phyloP scores from a whole-genome alignment of 208 protist species.

The Crithidia sp. region DNA sequence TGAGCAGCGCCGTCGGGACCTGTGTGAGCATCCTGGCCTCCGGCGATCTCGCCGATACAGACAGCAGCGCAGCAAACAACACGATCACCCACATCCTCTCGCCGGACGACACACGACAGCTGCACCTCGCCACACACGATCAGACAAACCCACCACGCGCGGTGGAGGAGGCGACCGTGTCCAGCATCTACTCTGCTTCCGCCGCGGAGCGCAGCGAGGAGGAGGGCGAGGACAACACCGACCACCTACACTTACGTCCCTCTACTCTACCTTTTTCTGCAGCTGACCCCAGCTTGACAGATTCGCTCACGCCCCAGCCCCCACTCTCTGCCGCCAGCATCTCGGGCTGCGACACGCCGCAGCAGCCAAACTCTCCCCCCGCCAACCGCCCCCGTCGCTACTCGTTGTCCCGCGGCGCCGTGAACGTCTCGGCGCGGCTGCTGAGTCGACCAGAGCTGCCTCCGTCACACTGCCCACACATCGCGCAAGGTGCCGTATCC shows the following conservation, averaged over 20 bases:
- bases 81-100: constrained; percentile 20
- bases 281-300: too few species aligned
- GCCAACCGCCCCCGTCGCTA: constrained; percentile 2
- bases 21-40: constrained; percentile 20
- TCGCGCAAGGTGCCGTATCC: not conserved
- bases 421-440: constrained; percentile 19
- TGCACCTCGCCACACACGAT: not conserved
- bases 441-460: constrained; percentile 11
- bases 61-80: not conserved
- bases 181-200: too few species aligned
- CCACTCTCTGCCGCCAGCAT: too few species aligned
- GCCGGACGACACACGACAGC: constrained; percentile 10
- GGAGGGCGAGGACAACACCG: too few species aligned
- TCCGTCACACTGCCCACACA: not conserved
- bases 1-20: constrained; percentile 36
- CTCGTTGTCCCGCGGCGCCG: constrained; percentile 18
- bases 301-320: too few species aligned
- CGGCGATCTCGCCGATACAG: not conserved
- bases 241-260: too few species aligned
- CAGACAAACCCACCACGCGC: too few species aligned
- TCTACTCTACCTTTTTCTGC: too few species aligned
- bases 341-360: too few species aligned
- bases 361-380: not conserved
- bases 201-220: too few species aligned
- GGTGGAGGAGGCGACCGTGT: too few species aligned